Percentiles rank a stretch among this genome's conserved stretches.
These are phyloP conservation scores for Nectriaceae sp. DNA, from an alignment of 2,329 filamentous ascomycete genomes.

Conservation along the genomic window DNA sequence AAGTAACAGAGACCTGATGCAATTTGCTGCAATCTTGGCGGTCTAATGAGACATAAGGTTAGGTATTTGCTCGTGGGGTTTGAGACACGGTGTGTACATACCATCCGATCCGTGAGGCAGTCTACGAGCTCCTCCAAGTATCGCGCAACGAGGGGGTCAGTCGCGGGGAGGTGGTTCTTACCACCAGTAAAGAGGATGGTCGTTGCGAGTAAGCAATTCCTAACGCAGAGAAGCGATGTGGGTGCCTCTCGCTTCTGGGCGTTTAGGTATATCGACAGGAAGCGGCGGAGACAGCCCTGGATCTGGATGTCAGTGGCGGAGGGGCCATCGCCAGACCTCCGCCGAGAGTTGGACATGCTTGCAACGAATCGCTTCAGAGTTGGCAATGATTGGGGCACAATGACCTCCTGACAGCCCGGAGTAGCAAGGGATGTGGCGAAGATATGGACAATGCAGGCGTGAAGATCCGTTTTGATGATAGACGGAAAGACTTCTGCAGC, in stretches of 20 bases:
- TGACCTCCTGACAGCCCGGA: constrained; percentile 77
- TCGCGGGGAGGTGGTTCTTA: constrained; percentile 69
- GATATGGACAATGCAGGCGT: constrained; percentile 95
- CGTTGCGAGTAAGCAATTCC: constrained; percentile 85
- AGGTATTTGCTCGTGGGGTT: constrained; percentile 1
- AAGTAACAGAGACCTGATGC: constrained; percentile 80
- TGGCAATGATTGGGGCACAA: constrained; percentile 86
- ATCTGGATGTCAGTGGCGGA: constrained; percentile 68
- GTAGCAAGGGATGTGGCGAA: constrained; percentile 92
- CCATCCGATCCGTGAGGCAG: constrained; percentile 77
- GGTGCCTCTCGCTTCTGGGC: constrained; percentile 75
- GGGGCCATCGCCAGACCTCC: constrained; percentile 38
- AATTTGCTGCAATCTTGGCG: constrained; percentile 87
- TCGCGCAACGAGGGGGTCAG: constrained; percentile 72
- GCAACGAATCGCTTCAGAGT: constrained; percentile 90
- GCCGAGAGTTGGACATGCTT: constrained; percentile 61
- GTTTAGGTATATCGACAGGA: constrained; percentile 76
- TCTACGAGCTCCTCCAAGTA: constrained; percentile 83
- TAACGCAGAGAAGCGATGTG: constrained; percentile 82
- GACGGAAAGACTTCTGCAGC: constrained; percentile 94
- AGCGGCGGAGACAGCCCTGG: constrained; percentile 78
- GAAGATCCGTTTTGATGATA: constrained; percentile 94
- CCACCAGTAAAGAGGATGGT: constrained; percentile 88
- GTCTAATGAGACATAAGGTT: constrained; percentile 51
- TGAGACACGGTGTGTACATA: constrained; percentile 44